phyloP scores from a whole-genome alignment of 371 early-diverging fungal species.

The Rhizopus sp. region DNA sequence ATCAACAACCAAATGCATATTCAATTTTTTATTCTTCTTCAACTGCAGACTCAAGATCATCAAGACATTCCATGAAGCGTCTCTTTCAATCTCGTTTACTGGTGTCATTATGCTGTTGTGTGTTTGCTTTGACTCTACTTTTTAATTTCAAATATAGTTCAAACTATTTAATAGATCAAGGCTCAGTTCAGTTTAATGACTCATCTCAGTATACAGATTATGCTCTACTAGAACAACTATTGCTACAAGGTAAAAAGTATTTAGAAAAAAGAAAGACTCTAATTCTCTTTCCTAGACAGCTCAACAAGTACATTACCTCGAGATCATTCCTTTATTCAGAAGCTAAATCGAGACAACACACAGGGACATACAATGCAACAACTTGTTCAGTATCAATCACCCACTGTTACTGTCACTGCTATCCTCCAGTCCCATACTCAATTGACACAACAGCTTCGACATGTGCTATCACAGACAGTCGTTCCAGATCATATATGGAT shows the following conservation, averaged over 20 bases:
- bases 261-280: background rate
- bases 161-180: background rate
- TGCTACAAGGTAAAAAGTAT: constrained; percentile 18
- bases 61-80: background rate
- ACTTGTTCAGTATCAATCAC: constrained; percentile 18
- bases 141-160: background rate
- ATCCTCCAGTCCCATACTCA: constrained; percentile 44
- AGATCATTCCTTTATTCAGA: constrained; percentile 1
- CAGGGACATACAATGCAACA: constrained; percentile 30
- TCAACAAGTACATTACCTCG: background rate
- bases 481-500: constrained; percentile 58
- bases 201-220: constrained; percentile 36
- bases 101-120: background rate
- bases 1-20: constrained; percentile 9
- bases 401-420: constrained; percentile 37
- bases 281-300: background rate
- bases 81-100: background rate
- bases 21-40: constrained; percentile 16
- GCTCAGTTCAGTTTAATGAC: constrained; percentile 13
- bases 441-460: constrained; percentile 44
- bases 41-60: background rate
- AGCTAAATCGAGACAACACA: constrained; percentile 1
- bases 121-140: constrained; percentile 1
- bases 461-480: constrained; percentile 51
- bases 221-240: constrained; percentile 24